Evolutionary conservation across 208 protist genomes (phyloP).

Genomic region (Leishmania mexicana): DNA sequence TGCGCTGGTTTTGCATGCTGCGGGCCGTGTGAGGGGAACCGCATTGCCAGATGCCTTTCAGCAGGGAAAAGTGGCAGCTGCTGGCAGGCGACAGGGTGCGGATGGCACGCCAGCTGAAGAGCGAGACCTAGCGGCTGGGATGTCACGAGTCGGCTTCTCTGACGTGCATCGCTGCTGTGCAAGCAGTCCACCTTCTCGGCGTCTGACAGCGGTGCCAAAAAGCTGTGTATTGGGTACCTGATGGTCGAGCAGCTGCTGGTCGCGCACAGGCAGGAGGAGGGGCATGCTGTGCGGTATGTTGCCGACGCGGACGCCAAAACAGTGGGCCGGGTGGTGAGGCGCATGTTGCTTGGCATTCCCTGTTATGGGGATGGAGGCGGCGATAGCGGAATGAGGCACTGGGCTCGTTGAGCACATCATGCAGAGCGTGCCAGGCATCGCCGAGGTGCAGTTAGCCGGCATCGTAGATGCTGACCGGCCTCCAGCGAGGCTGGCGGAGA

Average conservation of each 20-base stretch:
- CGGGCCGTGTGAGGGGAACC: constrained; percentile 33
- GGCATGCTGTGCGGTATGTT: constrained; percentile 43
- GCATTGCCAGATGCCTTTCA: constrained; percentile 33
- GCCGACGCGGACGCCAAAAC: constrained; percentile 34
- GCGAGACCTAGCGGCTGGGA: constrained; percentile 26
- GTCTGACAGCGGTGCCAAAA: background rate
- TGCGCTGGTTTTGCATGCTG: constrained; percentile 43
- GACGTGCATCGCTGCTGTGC: constrained; percentile 28
- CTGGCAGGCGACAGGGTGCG: constrained; percentile 22
- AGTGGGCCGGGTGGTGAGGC: constrained; percentile 47
- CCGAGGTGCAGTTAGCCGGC: constrained; percentile 30
- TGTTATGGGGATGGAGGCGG: constrained; percentile 53
- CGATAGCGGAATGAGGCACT: constrained; percentile 32
- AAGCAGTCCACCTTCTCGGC: constrained; percentile 33
- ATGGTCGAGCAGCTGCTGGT: constrained; percentile 37
- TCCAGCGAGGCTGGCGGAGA: constrained; percentile 16
- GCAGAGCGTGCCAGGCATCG: constrained; percentile 31
- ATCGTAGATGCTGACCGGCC: constrained; percentile 20
- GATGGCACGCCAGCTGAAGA: constrained; percentile 17
- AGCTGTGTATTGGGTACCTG: constrained; percentile 35
- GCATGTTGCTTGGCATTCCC: constrained; percentile 42
- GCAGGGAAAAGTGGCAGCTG: constrained; percentile 26
- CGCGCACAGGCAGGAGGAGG: constrained; percentile 26
- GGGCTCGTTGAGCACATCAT: constrained; percentile 52
- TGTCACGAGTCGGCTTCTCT: constrained; percentile 34